Percentiles rank a stretch among this genome's conserved stretches.
Conservation (phyloP, 2,329 filamentous ascomycete genomes). For the Ophiostoma ulmi region DNA sequence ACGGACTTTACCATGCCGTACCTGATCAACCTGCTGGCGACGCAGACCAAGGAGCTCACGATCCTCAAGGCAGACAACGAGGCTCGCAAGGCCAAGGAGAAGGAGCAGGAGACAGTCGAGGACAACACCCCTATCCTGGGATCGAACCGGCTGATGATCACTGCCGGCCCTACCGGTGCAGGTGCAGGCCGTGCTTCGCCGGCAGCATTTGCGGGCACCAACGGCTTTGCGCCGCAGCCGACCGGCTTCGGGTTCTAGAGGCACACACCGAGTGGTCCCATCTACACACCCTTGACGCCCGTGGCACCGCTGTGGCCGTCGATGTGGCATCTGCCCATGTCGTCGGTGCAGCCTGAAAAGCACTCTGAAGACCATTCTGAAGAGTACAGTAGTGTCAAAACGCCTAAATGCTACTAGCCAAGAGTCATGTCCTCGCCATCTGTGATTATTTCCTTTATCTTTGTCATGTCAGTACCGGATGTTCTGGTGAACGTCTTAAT, state of each 20-base stretch:
- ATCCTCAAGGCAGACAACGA: constrained; percentile 92
- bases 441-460: background rate
- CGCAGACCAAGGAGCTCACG: constrained; percentile 83
- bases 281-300: background rate
- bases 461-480: background rate
- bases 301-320: background rate
- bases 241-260: constrained; percentile 66
- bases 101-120: constrained; percentile 67
- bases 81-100: constrained; percentile 39
- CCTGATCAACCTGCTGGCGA: constrained; percentile 96
- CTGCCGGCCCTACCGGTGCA: constrained; percentile 61
- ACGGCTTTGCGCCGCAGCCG: constrained; percentile 83
- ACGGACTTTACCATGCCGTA: constrained; percentile 99
- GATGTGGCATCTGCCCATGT: background rate
- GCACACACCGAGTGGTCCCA: background rate
- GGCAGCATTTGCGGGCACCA: constrained; percentile 69
- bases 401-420: background rate
- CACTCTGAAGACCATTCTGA: background rate
- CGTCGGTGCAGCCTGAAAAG: constrained; percentile 24
- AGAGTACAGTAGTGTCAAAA: background rate
- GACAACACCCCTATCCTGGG: constrained; percentile 92
- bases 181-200: constrained; percentile 51
- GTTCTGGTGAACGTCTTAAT: constrained; percentile 9
- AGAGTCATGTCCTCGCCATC: background rate
- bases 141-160: constrained; percentile 86